A percentile compares a stretch with the other conserved stretches of the same genome.
phyloP scores from a whole-genome alignment of 257 asterid species.

The Penstemon barbatus region DNA sequence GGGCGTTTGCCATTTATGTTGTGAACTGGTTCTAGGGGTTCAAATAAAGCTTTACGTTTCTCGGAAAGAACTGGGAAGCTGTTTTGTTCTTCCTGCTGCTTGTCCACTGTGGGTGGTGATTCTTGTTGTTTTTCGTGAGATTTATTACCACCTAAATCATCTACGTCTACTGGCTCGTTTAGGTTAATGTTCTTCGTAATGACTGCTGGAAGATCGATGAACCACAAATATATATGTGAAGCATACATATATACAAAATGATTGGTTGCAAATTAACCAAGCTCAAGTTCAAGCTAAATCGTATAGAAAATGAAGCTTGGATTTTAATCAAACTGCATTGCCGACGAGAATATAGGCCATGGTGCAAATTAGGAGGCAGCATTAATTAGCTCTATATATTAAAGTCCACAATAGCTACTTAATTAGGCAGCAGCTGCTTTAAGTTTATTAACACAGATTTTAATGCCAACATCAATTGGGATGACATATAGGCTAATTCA shows the following conservation, averaged over 20 bases:
- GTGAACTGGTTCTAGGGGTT: constrained; percentile 62
- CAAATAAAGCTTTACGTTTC: constrained; percentile 84
- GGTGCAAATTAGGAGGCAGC: too few relatives aligned
- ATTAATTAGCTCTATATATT: too few relatives aligned
- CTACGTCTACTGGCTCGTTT: constrained; percentile 31
- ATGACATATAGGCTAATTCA: neutral
- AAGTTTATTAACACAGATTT: too few relatives aligned
- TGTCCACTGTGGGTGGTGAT: constrained; percentile 41
- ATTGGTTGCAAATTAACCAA: too few relatives aligned
- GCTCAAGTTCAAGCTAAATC: too few relatives aligned
- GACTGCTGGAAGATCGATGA: constrained; percentile 26
- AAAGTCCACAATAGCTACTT: too few relatives aligned
- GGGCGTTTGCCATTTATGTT: constrained; percentile 53
- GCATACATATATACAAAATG: neutral
- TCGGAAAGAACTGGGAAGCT: constrained; percentile 58
- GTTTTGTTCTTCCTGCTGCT: constrained; percentile 42
- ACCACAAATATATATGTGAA: neutral
- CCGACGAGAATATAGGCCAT: too few relatives aligned
- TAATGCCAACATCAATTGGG: neutral
- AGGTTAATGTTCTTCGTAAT: constrained; percentile 34
- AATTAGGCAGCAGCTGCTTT: too few relatives aligned
- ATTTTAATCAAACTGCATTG: neutral
- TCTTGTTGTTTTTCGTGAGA: constrained; percentile 38
- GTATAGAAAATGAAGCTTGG: neutral
- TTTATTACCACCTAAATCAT: constrained; percentile 20